Evolutionary conservation across 306 rosid genomes (phyloP).

Genomic region (Spatholobus suberectus): DNA sequence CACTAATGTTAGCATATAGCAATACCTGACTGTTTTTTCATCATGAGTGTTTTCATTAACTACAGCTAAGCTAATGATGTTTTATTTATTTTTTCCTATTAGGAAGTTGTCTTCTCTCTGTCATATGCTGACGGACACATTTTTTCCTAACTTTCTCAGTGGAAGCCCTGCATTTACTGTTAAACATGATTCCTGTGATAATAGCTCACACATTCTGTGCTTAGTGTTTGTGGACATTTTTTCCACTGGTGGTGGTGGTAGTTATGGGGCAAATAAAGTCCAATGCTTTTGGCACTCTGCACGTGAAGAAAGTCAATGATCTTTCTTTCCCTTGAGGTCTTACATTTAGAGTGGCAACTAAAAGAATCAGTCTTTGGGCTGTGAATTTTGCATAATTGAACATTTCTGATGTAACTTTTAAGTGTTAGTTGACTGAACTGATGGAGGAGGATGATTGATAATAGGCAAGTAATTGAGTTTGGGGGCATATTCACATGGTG

Average conservation of each 20-base stretch:
- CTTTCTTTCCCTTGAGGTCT: conserved; percentile 17
- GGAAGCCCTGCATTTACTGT: not conserved
- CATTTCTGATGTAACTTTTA: conserved; percentile 26
- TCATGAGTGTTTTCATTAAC: not conserved
- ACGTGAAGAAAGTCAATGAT: not conserved
- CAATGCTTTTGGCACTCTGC: not conserved
- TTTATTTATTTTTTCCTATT: not conserved
- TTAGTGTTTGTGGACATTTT: not conserved
- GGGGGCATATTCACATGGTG: not conserved
- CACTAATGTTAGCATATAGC: not conserved
- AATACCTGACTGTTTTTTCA: not conserved
- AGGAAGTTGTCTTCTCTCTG: not conserved
- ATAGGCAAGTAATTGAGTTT: not conserved
- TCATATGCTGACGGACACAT: not conserved
- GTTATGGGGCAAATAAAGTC: conserved; percentile 19
- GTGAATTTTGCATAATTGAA: not conserved
- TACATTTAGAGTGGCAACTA: not conserved
- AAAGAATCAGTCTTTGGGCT: not conserved
- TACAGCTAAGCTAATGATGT: not conserved
- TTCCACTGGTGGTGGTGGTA: not conserved
- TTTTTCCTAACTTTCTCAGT: not conserved
- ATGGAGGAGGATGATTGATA: conserved; percentile 1
- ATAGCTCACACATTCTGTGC: conserved; percentile 6
- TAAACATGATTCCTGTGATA: not conserved
- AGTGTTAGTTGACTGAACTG: conserved; percentile 31